These are phyloP conservation scores for Blastobotrys persicus DNA, from an alignment of 1,139 yeast genomes.

Conservation along the genomic window DNA sequence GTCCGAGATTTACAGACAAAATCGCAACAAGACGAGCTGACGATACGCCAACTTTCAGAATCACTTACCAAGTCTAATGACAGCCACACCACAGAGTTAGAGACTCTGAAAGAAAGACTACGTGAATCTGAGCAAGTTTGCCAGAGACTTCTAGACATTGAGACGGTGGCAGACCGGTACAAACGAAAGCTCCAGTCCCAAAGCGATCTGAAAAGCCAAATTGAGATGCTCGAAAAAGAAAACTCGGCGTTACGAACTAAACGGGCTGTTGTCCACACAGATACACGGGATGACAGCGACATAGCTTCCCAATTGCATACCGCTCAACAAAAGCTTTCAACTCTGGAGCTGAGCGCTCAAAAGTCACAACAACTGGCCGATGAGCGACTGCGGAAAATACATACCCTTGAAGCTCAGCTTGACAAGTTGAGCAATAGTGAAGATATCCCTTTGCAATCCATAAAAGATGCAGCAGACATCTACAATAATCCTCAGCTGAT, in stretches of 20 bases:
- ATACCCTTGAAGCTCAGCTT: background rate
- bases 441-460: background rate
- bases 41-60: slow-evolving; percentile 19
- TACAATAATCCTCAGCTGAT: background rate
- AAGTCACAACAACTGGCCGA: background rate
- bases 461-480: background rate
- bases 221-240: slow-evolving; percentile 20
- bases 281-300: background rate
- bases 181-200: slow-evolving; percentile 21
- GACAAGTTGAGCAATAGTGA: background rate
- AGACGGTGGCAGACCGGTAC: slow-evolving; percentile 22
- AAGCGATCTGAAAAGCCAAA: slow-evolving; percentile 19
- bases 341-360: background rate
- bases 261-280: slow-evolving; percentile 12
- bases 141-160: slow-evolving; percentile 17
- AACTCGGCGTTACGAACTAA: slow-evolving; percentile 16
- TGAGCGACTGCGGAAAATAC: background rate
- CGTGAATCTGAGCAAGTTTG: slow-evolving; percentile 19
- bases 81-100: slow-evolving; percentile 7
- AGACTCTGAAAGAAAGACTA: slow-evolving; percentile 17
- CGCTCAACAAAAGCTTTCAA: background rate
- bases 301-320: background rate
- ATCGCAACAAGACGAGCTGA: slow-evolving; percentile 14
- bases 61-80: background rate
- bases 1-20: slow-evolving; percentile 9